Evolutionary conservation across 1,284 basidiomycete genomes (phyloP), one percentile per base, ranked within the genome.

Genomic region (Bjerkandera adusta): DNA sequence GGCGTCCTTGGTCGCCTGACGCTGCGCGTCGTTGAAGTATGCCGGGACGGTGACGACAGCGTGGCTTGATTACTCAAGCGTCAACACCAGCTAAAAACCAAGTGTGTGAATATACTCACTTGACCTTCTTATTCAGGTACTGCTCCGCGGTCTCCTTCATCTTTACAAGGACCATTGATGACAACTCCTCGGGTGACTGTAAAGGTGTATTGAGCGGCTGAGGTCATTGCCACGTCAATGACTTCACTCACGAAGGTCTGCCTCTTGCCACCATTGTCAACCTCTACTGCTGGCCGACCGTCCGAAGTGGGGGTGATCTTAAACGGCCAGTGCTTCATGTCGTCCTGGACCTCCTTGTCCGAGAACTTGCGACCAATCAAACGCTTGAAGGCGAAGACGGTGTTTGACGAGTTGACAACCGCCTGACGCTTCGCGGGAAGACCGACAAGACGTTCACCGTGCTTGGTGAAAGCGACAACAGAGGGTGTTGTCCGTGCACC

Each of bases 21-120:
- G 87, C 70, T 99, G 96, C 25, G 96, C 93, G 68, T 99, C 97
- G 69, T 99, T 99, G 81, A 98, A 98, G 75, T 98, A 98, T 1
- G 95, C 95, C 3, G 95, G 95, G 32, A 98, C 96, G 26, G 95
- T 98, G 62, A 97, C 77, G 59, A 98, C 95, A 46, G 82, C 81
- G 46, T 86, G 82, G 59, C 83, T 89, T 55, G 3, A 22, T 12
- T 24, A 25, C 12, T 22, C n/a, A 12, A 20, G 38, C 10, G 40
- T 16, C 40, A n/a, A 36, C 18, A 46, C 18, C 22, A 18, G 34
- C 11, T 16, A 12, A 4, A 18, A 6, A 8, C 10, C 32, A 2
- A 11, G 11, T 11, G 3, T 44, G n/a, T n/a, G n/a, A 16, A 13
- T 37, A 45, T 27, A 80, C 88, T 75, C 78, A 95, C 88, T 90